These are phyloP conservation scores for Cladorrhinum samala DNA, from an alignment of 495 filamentous ascomycete genomes.

Conservation along the genomic window DNA sequence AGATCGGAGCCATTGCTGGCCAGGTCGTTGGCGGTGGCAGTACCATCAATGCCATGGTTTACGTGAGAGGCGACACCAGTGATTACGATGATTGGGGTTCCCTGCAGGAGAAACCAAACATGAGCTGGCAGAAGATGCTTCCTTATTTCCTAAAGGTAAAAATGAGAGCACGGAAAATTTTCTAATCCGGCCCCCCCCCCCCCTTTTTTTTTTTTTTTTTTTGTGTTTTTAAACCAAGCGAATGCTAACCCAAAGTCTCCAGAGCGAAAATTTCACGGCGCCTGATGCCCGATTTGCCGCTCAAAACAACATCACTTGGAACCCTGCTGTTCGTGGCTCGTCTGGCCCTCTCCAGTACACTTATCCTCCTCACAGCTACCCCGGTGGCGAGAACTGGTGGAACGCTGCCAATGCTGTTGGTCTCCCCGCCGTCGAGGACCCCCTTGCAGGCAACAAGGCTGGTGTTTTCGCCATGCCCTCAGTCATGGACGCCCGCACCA, in stretches of 20 bases:
- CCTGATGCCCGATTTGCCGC: slow-evolving; percentile 20
- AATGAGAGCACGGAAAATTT: not conserved
- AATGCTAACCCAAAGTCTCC: not conserved
- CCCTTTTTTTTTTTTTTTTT: too few species aligned
- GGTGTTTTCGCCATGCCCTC: slow-evolving; percentile 34
- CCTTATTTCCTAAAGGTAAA: slow-evolving; percentile 53
- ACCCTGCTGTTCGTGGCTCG: slow-evolving; percentile 30
- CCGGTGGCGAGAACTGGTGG: slow-evolving; percentile 28
- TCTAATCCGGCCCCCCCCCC: too few species aligned
- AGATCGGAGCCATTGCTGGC: slow-evolving; percentile 15
- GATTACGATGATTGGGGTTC: slow-evolving; percentile 55
- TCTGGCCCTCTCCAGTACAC: slow-evolving; percentile 36
- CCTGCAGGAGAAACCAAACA: slow-evolving; percentile 52
- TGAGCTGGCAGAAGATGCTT: slow-evolving; percentile 54
- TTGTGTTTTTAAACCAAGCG: too few species aligned
- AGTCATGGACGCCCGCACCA: slow-evolving; percentile 34
- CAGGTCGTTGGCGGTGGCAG: slow-evolving; percentile 40
- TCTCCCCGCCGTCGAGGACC: slow-evolving; percentile 30
- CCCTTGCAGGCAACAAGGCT: slow-evolving; percentile 21
- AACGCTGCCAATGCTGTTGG: slow-evolving; percentile 25
- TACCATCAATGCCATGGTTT: slow-evolving; percentile 40
- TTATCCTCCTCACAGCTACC: slow-evolving; percentile 38
- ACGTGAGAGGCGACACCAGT: slow-evolving; percentile 32
- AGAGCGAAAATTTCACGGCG: slow-evolving; percentile 27
- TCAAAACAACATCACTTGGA: slow-evolving; percentile 33